Base-by-base conservation (phyloP, 2,329 filamentous ascomycete genomes). In the Capronia epimyces region DNA sequence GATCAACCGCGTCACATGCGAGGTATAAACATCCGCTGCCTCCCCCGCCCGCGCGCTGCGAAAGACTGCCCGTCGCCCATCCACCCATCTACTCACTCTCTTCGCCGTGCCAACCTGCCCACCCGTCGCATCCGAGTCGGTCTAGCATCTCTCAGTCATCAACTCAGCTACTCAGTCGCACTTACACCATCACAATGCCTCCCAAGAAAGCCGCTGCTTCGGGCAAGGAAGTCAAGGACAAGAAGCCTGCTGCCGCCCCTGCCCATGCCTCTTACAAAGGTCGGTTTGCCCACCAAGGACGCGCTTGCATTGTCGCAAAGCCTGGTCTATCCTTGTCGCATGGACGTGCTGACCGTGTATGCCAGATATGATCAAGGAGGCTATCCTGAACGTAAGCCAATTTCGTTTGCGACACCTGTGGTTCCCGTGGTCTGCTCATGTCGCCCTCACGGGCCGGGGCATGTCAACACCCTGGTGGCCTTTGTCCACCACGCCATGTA, bases 331-430 rank as follows among this genome's bases (percentile, higher is more conserved):
- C 64, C 53, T 70, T 64, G 68, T 82, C 78, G 76, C 79, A 64
- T 70, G 65, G 58, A 60, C 68, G 69, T 78, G 67, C 77, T 81
- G 73, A 81, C 75, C 66, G 62, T 62, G 59, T 61, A 37, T 64
- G 65, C 66, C 69, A 84, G 82, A 83, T 71, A 84, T 86, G 82
- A 83, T 86, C 70, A 84, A 83, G 72, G 81, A 85, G 69, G 82
- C 82, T 62, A 82, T 86, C 67, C 69, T 84, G 65, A 80, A 78
- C 71, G 82, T 86, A 71, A 82, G 82, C 84, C 67, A 65, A 77
- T 71, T 67, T 66, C 66, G 56, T 60, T 66, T 62, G 76, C 75
- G 76, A 74, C 69, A 59, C 60, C 56, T 63, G 68, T 64, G 62
- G 68, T 67, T 62, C 64, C 60, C 34, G 61, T 60, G 62, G 64